phyloP scores from a whole-genome alignment of 1,139 yeast genomes.

The Protomyces pachydermus region DNA sequence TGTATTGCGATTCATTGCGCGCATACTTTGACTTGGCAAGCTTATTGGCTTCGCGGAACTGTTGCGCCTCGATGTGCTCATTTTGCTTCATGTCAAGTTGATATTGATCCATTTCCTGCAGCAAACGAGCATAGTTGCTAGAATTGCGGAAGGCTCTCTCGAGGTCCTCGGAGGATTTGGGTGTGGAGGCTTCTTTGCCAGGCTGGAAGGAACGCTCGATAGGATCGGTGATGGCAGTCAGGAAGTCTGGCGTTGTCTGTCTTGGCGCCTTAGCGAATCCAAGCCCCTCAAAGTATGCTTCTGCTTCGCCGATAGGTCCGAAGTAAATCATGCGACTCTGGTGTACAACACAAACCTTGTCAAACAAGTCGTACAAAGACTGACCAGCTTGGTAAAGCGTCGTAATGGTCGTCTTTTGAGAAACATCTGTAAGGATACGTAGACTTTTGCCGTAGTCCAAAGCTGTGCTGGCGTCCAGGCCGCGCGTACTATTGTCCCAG shows the following conservation, averaged over 20 bases:
- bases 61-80: constrained; percentile 4
- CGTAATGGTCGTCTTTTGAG: constrained; percentile 61
- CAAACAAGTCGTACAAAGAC: constrained; percentile 63
- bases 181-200: constrained; percentile 56
- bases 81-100: constrained; percentile 26
- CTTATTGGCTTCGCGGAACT: constrained; percentile 36
- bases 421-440: constrained; percentile 57
- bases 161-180: constrained; percentile 64
- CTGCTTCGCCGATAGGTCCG: constrained; percentile 60
- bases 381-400: constrained; percentile 82
- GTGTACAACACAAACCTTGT: constrained; percentile 66
- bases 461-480: constrained; percentile 55
- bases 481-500: constrained; percentile 74
- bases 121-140: constrained; percentile 45
- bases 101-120: constrained; percentile 44
- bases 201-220: constrained; percentile 21
- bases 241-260: constrained; percentile 76
- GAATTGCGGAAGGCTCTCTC: constrained; percentile 61
- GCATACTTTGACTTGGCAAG: constrained; percentile 40
- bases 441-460: constrained; percentile 68
- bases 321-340: constrained; percentile 72
- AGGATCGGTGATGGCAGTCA: constrained; percentile 44
- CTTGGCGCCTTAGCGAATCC: constrained; percentile 68
- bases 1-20: constrained; percentile 40
- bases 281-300: constrained; percentile 56